phyloP scores from a whole-genome alignment of 495 filamentous ascomycete species.

The Daldinia grandis region DNA sequence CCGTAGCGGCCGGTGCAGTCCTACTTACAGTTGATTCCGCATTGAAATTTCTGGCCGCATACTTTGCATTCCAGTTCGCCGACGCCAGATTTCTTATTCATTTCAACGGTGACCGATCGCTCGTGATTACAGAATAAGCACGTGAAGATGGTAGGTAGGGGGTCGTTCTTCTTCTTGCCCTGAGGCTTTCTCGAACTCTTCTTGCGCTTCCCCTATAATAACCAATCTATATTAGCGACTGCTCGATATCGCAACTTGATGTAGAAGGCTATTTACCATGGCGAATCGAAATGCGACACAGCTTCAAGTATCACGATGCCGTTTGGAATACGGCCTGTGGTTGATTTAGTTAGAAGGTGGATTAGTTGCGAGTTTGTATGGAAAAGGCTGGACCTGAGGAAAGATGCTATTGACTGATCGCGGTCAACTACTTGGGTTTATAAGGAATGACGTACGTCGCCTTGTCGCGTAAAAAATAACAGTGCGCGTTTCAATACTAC shows the following conservation, averaged over 20 bases:
- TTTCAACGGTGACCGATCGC: constrained; percentile 82
- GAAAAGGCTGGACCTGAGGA: not conserved
- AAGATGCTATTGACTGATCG: not conserved
- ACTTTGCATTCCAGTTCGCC: constrained; percentile 88
- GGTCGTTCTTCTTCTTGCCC: constrained; percentile 86
- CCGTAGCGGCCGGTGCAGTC: not conserved
- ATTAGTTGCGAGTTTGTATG: not conserved
- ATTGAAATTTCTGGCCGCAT: constrained; percentile 93
- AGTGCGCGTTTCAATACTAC: constrained; percentile 1
- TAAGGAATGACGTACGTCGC: constrained; percentile 17
- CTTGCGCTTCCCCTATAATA: constrained; percentile 86
- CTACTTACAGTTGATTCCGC: constrained; percentile 84
- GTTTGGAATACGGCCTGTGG: not conserved
- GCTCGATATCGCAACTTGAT: not conserved
- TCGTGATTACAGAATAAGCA: constrained; percentile 99
- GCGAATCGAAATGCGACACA: not conserved
- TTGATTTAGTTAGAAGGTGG: not conserved
- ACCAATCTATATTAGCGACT: constrained; percentile 8
- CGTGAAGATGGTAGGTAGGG: constrained; percentile 87
- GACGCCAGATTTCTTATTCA: constrained; percentile 90
- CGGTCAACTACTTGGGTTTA: constrained; percentile 3
- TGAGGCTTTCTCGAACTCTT: constrained; percentile 86
- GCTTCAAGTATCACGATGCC: not conserved
- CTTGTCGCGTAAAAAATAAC: not conserved
- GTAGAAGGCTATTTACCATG: constrained; percentile 13